Conservation (phyloP, 2,329 filamentous ascomycete species). For the Calonectria pteridis region DNA sequence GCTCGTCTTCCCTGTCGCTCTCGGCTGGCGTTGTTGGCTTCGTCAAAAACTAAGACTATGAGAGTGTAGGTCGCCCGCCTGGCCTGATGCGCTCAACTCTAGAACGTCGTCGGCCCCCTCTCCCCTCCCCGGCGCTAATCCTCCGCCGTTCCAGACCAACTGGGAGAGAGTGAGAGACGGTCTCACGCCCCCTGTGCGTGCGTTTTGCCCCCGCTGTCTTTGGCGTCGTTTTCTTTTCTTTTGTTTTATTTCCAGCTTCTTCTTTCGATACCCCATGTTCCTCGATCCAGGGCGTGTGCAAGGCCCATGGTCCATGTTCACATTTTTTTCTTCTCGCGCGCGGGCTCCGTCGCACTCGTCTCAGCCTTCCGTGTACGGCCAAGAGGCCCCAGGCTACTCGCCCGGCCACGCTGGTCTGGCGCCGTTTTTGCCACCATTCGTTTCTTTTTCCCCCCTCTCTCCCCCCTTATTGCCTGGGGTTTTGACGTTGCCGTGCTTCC, state of each 20-base stretch:
- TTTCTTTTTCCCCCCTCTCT: not conserved
- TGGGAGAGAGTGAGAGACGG: not conserved
- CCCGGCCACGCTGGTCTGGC: not conserved
- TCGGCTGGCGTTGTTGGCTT: not conserved
- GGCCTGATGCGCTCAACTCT: constrained; percentile 18
- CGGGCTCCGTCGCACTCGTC: constrained; percentile 17
- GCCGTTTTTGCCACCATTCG: constrained; percentile 5
- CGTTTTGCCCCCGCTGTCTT: not conserved
- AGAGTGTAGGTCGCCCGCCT: not conserved
- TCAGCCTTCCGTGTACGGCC: constrained; percentile 24
- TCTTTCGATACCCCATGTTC: not conserved
- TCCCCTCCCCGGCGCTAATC: not conserved
- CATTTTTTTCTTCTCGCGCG: not conserved
- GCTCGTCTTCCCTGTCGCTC: not conserved
- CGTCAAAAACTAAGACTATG: not conserved
- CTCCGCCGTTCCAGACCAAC: constrained; percentile 3
- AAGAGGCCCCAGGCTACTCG: not conserved
- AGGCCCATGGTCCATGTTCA: constrained; percentile 1
- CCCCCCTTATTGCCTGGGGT: not conserved
- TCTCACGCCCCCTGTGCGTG: not conserved
- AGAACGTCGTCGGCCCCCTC: constrained; percentile 9
- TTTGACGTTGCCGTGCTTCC: not conserved
- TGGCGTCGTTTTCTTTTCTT: not conserved
- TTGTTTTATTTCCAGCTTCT: not conserved
- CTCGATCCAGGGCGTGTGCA: not conserved